Evolutionary conservation across 2,329 filamentous ascomycete genomes (phyloP), one percentile per base, ranked within the genome.

Genomic region (Ramularia endophylla): DNA sequence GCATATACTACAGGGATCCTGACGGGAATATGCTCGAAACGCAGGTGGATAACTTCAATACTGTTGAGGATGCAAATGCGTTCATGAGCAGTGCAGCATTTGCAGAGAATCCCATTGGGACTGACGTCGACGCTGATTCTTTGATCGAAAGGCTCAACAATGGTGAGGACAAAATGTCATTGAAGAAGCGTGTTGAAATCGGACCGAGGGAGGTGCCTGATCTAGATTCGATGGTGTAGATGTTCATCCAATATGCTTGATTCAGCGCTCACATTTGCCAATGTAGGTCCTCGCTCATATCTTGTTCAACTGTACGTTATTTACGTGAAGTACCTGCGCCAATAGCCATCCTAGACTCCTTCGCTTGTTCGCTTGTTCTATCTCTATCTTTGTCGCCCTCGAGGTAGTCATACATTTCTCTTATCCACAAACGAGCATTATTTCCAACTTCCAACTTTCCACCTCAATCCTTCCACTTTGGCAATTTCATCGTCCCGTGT

Each of bases 401-500:
- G n/a, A n/a, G n/a, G n/a, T n/a, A n/a, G n/a, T n/a, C n/a, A n/a
- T n/a, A n/a, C n/a, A n/a, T n/a, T n/a, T n/a, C n/a, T n/a, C n/a
- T n/a, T n/a, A n/a, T n/a, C n/a, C n/a, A n/a, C n/a, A n/a, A n/a
- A n/a, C n/a, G n/a, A n/a, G n/a, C n/a, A n/a, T n/a, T n/a, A n/a
- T n/a, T n/a, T n/a, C n/a, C n/a, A n/a, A n/a, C n/a, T 25, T 11
- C 22, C 22, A 6, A 25, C 6, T 25, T 25, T 32, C 29, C 29
- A 32, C 6, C 22, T 25, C 22, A 25, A 12, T 32, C 44, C n/a
- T 41, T 38, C 81, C 83, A 87, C 50, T 70, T 77, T 56, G 76
- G 73, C 51, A 89, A 75, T 80, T 89, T 89, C 87, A 94, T 94
- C 54, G 85, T 92, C 17, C 87, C 87, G 63, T 90, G 78, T 70